These are phyloP conservation scores for Lasiodiplodia sp. DNA, from an alignment of 2,329 filamentous ascomycete species.

Conservation along the genomic window DNA sequence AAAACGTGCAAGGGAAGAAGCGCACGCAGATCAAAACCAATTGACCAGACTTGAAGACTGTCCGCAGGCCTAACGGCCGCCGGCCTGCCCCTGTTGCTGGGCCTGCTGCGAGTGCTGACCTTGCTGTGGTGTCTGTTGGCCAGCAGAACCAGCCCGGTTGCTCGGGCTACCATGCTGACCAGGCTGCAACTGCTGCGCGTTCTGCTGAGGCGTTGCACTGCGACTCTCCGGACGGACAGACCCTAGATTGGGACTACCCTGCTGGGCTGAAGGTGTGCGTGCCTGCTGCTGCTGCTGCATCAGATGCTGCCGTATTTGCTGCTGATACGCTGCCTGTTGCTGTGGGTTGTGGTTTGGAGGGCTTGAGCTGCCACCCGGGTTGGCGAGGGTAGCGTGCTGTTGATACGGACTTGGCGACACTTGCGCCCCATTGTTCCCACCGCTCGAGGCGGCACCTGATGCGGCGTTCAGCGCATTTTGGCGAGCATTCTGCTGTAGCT, in stretches of 20 bases:
- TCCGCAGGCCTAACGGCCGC: not conserved
- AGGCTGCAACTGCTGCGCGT: slow-evolving; percentile 15
- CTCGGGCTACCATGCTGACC: slow-evolving; percentile 16
- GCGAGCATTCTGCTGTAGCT: slow-evolving; percentile 17
- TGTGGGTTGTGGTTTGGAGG: slow-evolving; percentile 16
- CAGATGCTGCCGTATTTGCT: slow-evolving; percentile 46
- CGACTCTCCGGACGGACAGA: slow-evolving; percentile 40
- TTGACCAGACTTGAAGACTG: not conserved
- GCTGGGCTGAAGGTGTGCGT: slow-evolving; percentile 36
- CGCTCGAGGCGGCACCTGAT: slow-evolving; percentile 31
- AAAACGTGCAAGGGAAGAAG: not conserved
- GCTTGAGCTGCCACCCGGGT: slow-evolving; percentile 26
- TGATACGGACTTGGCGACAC: slow-evolving; percentile 28
- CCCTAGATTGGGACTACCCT: slow-evolving; percentile 32
- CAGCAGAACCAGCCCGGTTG: not conserved
- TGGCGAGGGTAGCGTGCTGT: slow-evolving; percentile 26
- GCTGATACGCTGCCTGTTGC: slow-evolving; percentile 38
- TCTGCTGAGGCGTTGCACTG: slow-evolving; percentile 46
- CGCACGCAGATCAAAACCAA: not conserved
- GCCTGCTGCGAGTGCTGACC: slow-evolving; percentile 13
- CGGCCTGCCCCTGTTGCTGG: slow-evolving; percentile 1
- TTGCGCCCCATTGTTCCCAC: slow-evolving; percentile 11
- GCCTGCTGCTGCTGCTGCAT: slow-evolving; percentile 46
- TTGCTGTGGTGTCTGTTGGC: not conserved
- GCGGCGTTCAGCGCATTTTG: slow-evolving; percentile 44